Base-by-base conservation (phyloP, 306 rosid species). In the Spatholobus suberectus region DNA sequence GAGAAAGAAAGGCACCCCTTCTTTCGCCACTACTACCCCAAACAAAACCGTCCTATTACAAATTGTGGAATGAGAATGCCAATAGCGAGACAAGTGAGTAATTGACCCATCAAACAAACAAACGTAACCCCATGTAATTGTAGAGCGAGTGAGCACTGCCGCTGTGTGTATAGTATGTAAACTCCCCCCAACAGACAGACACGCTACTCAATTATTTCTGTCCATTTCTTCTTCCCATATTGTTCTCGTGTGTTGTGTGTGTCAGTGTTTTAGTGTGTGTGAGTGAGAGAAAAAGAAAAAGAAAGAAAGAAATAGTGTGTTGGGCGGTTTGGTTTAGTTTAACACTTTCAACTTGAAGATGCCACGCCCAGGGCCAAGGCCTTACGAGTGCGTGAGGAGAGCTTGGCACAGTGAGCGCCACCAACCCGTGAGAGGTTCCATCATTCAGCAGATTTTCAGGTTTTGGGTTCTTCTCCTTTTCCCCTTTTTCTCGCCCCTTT, bases 391-490 rank as follows among this genome's bases (percentile, higher is more conserved):
- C 72, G 99, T 94, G 37, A 75, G 93, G 73, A 89, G 98, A 85
- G 98, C 99, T 84, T 96, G 99, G 99, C 98, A 96, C 79, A 96
- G 99, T 88, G 99, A 96, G 76, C 92, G 99, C 58, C 98, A 92
- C 87, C 91, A 85, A 70, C 95, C 99, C 82, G 83, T 94, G 38
- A 90, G 99, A 90, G 98, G 98, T 71, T 87, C 95, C 23, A 87
- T 96, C 80, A 88, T 96, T 89, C 99, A 87, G 85, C 98, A 92
- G 84, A 94, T 96, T 87, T 94, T 96, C 92, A 94, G 98, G 99
- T 96, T 85, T 81, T 89, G 88, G 89, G 87, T 80, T 79, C 76
- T 9, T 83, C 80, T 85, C 46, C 24, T 38, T 63, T 75, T 73
- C 29, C n/a, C 0, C 12, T n/a, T 24, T n/a, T 21, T 58, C 47